Base-by-base conservation (phyloP, 805 yeast species). In the Saccharomycopsis amapae region DNA sequence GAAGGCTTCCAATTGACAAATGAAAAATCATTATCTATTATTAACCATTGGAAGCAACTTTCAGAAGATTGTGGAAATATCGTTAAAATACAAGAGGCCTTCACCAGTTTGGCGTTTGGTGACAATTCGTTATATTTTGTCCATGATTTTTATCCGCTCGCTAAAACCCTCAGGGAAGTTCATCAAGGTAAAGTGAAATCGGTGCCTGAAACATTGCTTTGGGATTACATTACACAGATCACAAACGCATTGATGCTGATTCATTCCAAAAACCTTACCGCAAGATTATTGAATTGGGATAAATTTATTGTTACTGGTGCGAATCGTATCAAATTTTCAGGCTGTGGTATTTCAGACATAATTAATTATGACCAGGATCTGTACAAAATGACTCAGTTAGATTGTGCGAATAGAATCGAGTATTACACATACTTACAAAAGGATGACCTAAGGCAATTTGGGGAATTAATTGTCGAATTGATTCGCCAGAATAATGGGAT, bases 71-170 rank as follows among this genome's bases (percentile, higher is more conserved):
- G 40, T 36, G 73, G 86, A 2, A 80, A 81, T 55, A 66, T 86
- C 19, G 85, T 84, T 1, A 70, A 73, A 34, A 64, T 87, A 4
- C 73, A 76, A 36, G 96, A 89, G 59, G 87, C 93, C 5, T 90
- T 93, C 61, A 81, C 96, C 1, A 79, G 90, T 4, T 75, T 87
- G 46, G 82, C 87, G 4, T 93, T 93, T 66, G 90, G 86, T 37
- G 93, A 85, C 55, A 71, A 72, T 40, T 79, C 93, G 1, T 69
- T 93, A 46, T 73, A 87, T 35, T 67, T 88, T 37, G 81, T 85
- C 3, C 86, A 87, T 63, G 97, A 90, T 58, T 93, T 78, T 61
- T 85, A 74, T 61, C 97, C 98, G 20, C 68, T 78, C 50, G 73
- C 95, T 1, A 67, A 67, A 45, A 84, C 95, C 1, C 65, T 90